Evolutionary conservation across 2,329 filamentous ascomycete genomes (phyloP).

Genomic region (Paracoccidioides brasiliensis): DNA sequence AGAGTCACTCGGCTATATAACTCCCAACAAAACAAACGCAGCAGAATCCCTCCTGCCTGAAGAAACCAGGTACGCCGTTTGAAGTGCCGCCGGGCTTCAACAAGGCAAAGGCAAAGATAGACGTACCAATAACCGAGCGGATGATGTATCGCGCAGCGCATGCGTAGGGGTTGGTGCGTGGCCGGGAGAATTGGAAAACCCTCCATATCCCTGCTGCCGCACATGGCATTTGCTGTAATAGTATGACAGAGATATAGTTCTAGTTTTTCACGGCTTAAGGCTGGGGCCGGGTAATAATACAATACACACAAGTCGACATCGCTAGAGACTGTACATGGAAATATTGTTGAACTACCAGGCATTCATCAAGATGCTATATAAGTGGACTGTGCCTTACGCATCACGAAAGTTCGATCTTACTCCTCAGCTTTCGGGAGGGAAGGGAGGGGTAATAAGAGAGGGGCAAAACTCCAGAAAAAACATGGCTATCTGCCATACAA

Average conservation of each 20-base stretch:
- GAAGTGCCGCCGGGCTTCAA: no score
- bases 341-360: no score
- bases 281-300: background rate
- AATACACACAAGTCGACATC: background rate
- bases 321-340: background rate
- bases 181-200: no score
- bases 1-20: no score
- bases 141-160: no score
- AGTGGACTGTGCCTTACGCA: no score
- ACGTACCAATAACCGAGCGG: background rate
- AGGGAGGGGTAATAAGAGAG: background rate
- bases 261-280: background rate
- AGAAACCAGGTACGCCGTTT: no score
- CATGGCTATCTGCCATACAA: background rate
- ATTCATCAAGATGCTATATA: no score
- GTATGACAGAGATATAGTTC: background rate
- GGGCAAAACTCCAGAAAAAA: background rate
- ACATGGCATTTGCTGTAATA: slow-evolving; percentile 2
- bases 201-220: background rate
- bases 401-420: no score
- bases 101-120: no score
- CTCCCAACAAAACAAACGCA: no score
- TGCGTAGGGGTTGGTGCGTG: background rate
- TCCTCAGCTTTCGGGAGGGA: background rate
- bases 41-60: no score